phyloP scores from a whole-genome alignment of 352 stramenopile genomes.

The Phytophthora rubi region DNA sequence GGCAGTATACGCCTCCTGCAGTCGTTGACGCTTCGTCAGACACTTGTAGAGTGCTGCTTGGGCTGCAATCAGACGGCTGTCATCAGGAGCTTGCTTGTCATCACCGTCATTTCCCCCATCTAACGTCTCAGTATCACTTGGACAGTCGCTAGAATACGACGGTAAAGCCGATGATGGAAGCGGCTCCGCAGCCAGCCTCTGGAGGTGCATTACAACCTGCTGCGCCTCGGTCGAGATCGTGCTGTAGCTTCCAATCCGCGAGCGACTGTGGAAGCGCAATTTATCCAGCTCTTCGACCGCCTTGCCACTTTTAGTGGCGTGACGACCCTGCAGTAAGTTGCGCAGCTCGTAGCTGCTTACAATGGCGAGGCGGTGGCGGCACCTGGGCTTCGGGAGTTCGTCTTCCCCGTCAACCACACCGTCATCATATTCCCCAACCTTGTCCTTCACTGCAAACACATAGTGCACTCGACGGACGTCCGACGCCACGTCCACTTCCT shows the following conservation, averaged over 20 bases:
- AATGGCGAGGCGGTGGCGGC: constrained; percentile 48
- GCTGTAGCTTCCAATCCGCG: constrained; percentile 78
- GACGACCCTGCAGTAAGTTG: constrained; percentile 43
- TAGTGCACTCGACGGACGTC: constrained; percentile 73
- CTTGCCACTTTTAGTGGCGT: constrained; percentile 26
- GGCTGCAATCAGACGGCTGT: constrained; percentile 37
- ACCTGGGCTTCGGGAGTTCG: background rate
- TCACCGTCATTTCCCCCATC: constrained; percentile 14
- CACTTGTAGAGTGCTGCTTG: constrained; percentile 71
- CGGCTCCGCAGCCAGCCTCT: constrained; percentile 28
- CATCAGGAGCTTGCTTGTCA: constrained; percentile 24
- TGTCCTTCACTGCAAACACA: constrained; percentile 54
- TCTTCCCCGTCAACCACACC: constrained; percentile 19
- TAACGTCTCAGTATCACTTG: constrained; percentile 31
- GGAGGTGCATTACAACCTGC: constrained; percentile 46
- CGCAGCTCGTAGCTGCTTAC: constrained; percentile 73
- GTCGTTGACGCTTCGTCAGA: constrained; percentile 50
- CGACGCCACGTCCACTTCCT: constrained; percentile 70
- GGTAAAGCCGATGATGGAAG: constrained; percentile 16
- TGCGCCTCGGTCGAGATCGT: constrained; percentile 65
- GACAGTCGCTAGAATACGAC: constrained; percentile 32
- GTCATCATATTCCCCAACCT: constrained; percentile 40
- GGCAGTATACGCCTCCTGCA: constrained; percentile 54
- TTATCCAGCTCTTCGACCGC: constrained; percentile 31
- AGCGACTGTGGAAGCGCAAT: constrained; percentile 73